Conservation (phyloP, 164 flowering plant species). For the Nymphaea colorata region DNA sequence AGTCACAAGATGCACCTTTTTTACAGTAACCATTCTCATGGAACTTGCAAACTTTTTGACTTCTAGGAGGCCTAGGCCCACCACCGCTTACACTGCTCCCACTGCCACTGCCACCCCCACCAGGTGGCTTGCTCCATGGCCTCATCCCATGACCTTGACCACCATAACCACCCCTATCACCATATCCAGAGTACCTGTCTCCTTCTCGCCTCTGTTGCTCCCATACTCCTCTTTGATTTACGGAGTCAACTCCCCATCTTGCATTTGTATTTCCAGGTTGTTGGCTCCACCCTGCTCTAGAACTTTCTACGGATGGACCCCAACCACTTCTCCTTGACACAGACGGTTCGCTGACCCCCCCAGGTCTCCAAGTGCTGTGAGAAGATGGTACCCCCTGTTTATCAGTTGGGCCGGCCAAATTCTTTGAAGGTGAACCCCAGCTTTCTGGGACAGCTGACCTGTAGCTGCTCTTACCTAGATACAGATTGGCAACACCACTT, state of each 20-base stretch:
- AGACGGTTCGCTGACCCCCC: background rate
- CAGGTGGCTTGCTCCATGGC: conserved; percentile 36
- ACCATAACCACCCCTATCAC: conserved; percentile 32
- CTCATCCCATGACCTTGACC: conserved; percentile 32
- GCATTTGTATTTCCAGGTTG: conserved; percentile 11
- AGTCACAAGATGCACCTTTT: conserved; percentile 63
- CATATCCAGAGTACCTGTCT: conserved; percentile 27
- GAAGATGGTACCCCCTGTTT: background rate
- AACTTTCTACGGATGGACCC: conserved; percentile 5
- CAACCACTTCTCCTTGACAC: background rate
- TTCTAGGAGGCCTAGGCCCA: conserved; percentile 25
- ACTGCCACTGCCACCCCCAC: conserved; percentile 29
- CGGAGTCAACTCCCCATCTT: conserved; percentile 15
- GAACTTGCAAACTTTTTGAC: conserved; percentile 41
- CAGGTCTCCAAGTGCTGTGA: background rate
- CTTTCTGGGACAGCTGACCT: background rate
- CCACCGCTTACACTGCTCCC: conserved; percentile 11
- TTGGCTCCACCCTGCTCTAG: conserved; percentile 16
- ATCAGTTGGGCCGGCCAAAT: background rate
- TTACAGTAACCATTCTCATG: conserved; percentile 59
- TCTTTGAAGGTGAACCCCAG: background rate
- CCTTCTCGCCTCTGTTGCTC: conserved; percentile 32
- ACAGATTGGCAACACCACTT: background rate
- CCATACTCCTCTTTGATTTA: conserved; percentile 26
- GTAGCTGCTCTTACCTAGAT: background rate